Conservation (phyloP, 495 filamentous ascomycete genomes). For the Penicillium roqueforti region DNA sequence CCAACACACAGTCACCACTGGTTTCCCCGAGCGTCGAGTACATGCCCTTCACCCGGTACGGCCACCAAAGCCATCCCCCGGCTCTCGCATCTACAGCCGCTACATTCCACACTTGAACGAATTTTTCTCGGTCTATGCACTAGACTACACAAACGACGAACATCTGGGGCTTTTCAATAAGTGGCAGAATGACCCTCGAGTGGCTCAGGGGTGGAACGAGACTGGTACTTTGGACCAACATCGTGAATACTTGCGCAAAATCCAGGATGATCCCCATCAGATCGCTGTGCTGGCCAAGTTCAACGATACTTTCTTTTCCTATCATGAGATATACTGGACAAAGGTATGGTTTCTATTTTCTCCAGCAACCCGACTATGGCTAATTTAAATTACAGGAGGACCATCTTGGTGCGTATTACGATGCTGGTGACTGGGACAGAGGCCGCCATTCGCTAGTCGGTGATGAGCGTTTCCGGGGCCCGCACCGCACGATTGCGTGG, state of each 20-base stretch:
- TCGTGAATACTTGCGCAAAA: slow-evolving; percentile 49
- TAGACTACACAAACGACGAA: slow-evolving; percentile 46
- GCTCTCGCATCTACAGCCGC: slow-evolving; percentile 55
- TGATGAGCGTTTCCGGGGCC: slow-evolving; percentile 53
- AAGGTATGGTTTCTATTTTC: not conserved
- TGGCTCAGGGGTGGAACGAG: slow-evolving; percentile 65
- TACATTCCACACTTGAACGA: slow-evolving; percentile 60
- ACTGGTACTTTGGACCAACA: slow-evolving; percentile 63
- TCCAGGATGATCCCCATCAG: slow-evolving; percentile 55
- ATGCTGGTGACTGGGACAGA: slow-evolving; percentile 54
- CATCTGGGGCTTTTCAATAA: slow-evolving; percentile 57
- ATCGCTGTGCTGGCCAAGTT: slow-evolving; percentile 53
- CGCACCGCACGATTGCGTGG: slow-evolving; percentile 59
- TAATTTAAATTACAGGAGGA: slow-evolving; percentile 49
- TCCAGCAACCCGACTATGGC: not conserved
- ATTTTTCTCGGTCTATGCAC: slow-evolving; percentile 56
- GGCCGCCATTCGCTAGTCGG: slow-evolving; percentile 61
- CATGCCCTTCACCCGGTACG: slow-evolving; percentile 46
- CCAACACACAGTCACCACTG: slow-evolving; percentile 20
- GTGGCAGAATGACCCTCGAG: slow-evolving; percentile 69
- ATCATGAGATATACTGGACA: slow-evolving; percentile 63
- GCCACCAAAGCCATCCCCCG: slow-evolving; percentile 53
- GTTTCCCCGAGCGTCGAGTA: slow-evolving; percentile 19
- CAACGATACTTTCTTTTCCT: slow-evolving; percentile 54
- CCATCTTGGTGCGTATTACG: slow-evolving; percentile 55